phyloP scores from a whole-genome alignment of 2,329 filamentous ascomycete species.

The Colletotrichum tanaceti region DNA sequence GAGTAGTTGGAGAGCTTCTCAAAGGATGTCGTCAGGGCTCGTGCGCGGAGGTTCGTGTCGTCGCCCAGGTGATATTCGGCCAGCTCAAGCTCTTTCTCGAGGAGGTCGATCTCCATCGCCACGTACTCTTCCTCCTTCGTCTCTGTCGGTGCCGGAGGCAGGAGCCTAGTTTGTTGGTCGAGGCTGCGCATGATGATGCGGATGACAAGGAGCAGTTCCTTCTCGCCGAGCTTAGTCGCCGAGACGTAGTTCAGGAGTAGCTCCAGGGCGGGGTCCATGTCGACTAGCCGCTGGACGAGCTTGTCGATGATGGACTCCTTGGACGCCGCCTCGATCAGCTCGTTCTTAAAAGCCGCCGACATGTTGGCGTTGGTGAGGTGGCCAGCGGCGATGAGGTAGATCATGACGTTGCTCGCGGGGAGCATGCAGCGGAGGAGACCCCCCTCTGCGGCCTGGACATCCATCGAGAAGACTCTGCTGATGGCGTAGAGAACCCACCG shows the following conservation, averaged over 20 bases:
- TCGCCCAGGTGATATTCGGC: slow-evolving; percentile 75
- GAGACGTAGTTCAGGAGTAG: slow-evolving; percentile 74
- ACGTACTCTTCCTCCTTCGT: slow-evolving; percentile 50
- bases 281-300: slow-evolving; percentile 70
- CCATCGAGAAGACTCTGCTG: slow-evolving; percentile 69
- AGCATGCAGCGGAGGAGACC: slow-evolving; percentile 53
- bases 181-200: slow-evolving; percentile 76
- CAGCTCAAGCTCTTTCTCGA: slow-evolving; percentile 74
- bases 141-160: slow-evolving; percentile 39
- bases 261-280: slow-evolving; percentile 76
- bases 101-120: slow-evolving; percentile 68
- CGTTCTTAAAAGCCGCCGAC: slow-evolving; percentile 66
- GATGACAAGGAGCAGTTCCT: slow-evolving; percentile 75
- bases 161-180: slow-evolving; percentile 53
- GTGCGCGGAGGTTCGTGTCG: slow-evolving; percentile 71
- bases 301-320: slow-evolving; percentile 58
- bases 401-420: slow-evolving; percentile 65
- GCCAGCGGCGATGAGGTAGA: slow-evolving; percentile 70
- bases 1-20: slow-evolving; percentile 77
- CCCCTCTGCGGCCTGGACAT: slow-evolving; percentile 49
- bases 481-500: slow-evolving; percentile 74
- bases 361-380: slow-evolving; percentile 70
- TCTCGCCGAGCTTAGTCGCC: slow-evolving; percentile 71
- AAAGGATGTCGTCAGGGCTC: slow-evolving; percentile 75
- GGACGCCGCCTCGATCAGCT: slow-evolving; percentile 58